Percentiles rank a stretch among this genome's conserved stretches.
Evolutionary conservation across 352 stramenopile genomes (phyloP).

Genomic region (Pythium sp.): DNA sequence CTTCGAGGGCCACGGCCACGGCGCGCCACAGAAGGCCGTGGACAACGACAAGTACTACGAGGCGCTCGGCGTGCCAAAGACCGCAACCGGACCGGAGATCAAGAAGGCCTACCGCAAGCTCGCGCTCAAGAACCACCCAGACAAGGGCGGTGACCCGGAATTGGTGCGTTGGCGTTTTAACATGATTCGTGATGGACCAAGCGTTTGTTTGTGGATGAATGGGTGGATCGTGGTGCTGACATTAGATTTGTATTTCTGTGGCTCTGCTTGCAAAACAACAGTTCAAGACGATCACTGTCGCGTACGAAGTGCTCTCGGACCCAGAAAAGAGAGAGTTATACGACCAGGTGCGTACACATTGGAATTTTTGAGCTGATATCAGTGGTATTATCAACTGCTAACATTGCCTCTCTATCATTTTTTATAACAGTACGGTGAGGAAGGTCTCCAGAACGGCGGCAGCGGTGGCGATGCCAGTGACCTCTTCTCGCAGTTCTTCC

Average conservation of each 20-base stretch:
- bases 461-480: conserved; percentile 78
- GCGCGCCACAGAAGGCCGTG: conserved; percentile 51
- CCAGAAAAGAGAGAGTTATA: conserved; percentile 87
- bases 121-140: conserved; percentile 95
- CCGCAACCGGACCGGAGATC: conserved; percentile 76
- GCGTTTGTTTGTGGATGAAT: not conserved
- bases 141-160: conserved; percentile 98
- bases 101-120: conserved; percentile 92
- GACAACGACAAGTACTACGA: conserved; percentile 91
- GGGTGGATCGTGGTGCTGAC: conserved; percentile 3
- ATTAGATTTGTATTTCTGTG: not conserved
- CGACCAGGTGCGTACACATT: conserved; percentile 47
- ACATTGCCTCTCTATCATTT: not conserved
- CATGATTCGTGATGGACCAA: not conserved
- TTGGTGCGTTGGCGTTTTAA: conserved; percentile 30
- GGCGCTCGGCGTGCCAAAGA: conserved; percentile 84
- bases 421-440: conserved; percentile 92
- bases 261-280: conserved; percentile 13
- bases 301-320: conserved; percentile 97
- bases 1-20: conserved; percentile 50
- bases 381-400: not conserved
- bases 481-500: conserved; percentile 99
- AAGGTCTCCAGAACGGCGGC: conserved; percentile 94
- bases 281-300: conserved; percentile 94
- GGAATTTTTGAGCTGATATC: not conserved